Percentiles rank a stretch among this genome's conserved stretches.
These are phyloP conservation scores for Boletus pseudopeckii DNA, from an alignment of 768 basidiomycete genomes.

Conservation along the genomic window DNA sequence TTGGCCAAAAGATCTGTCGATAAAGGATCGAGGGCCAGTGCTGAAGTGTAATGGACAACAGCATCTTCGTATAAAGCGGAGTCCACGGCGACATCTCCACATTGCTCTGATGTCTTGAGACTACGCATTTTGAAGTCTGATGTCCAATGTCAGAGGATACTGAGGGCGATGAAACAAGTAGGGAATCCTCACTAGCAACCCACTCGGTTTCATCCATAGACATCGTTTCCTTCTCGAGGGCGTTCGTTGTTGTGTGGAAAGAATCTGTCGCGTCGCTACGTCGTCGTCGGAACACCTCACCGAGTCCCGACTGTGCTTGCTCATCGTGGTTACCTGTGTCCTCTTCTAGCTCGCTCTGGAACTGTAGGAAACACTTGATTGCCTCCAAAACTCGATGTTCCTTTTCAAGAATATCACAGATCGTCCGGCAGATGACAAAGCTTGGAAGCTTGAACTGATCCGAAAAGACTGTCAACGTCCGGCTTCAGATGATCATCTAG, in stretches of 20 bases:
- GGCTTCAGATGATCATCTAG: not conserved
- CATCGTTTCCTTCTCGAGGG: not conserved
- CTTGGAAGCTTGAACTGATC: not conserved
- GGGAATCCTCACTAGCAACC: not conserved
- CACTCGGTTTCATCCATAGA: not conserved
- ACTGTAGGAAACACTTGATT: not conserved
- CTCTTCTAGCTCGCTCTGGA: not conserved
- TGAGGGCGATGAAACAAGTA: too few species aligned
- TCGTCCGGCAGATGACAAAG: not conserved
- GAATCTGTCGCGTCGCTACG: not conserved
- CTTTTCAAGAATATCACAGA: conserved; percentile 4
- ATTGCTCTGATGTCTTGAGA: not conserved
- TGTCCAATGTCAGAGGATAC: not conserved
- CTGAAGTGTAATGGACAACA: not conserved
- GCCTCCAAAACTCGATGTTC: not conserved
- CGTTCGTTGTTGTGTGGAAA: not conserved
- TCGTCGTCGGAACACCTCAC: not conserved
- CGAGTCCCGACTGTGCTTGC: not conserved
- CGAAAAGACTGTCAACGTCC: not conserved
- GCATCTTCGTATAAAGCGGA: not conserved
- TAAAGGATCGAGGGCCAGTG: not conserved
- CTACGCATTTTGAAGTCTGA: not conserved
- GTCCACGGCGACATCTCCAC: not conserved
- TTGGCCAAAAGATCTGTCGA: not conserved
- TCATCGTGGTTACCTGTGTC: not conserved